Conservation (phyloP, 2,329 filamentous ascomycete genomes). For the Microthyrium microscopicum region DNA sequence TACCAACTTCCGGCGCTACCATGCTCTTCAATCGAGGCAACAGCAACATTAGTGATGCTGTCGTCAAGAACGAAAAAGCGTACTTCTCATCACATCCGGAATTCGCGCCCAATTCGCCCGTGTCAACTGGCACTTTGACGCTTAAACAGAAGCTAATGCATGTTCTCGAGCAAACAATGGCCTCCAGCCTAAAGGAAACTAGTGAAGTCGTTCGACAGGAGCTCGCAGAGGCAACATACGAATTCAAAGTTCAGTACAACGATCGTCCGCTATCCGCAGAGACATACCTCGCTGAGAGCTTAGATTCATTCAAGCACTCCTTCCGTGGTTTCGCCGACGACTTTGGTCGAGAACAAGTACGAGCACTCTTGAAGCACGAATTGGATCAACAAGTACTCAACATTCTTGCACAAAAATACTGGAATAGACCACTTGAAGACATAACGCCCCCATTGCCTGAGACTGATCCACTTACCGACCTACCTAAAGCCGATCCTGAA, state of each 20-base stretch:
- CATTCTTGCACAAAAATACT: slow-evolving; percentile 81
- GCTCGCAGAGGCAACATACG: slow-evolving; percentile 89
- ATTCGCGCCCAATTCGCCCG: slow-evolving; percentile 56
- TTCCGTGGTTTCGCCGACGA: slow-evolving; percentile 86
- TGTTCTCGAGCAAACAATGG: slow-evolving; percentile 94
- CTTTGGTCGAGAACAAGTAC: slow-evolving; percentile 81
- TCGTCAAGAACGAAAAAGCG: slow-evolving; percentile 72
- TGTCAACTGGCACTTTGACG: slow-evolving; percentile 68
- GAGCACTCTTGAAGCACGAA: slow-evolving; percentile 76
- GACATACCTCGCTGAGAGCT: slow-evolving; percentile 85
- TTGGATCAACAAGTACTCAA: slow-evolving; percentile 92
- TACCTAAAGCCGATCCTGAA: slow-evolving; percentile 72
- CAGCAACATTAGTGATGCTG: slow-evolving; percentile 62
- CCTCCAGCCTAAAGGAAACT: slow-evolving; percentile 72
- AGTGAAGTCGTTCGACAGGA: slow-evolving; percentile 88
- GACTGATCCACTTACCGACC: slow-evolving; percentile 53
- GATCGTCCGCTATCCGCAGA: slow-evolving; percentile 88
- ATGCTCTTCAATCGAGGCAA: slow-evolving; percentile 73
- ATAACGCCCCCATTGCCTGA: slow-evolving; percentile 51
- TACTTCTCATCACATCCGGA: slow-evolving; percentile 80
- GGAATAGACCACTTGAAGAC: slow-evolving; percentile 89
- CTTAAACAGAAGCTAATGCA: slow-evolving; percentile 93
- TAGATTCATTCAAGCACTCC: slow-evolving; percentile 93
- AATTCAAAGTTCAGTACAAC: slow-evolving; percentile 99
- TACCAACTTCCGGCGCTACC: slow-evolving; percentile 43